Percentiles rank a stretch among this genome's conserved stretches.
phyloP scores from a whole-genome alignment of 345 rosid species.

The Populus ilicifolia region DNA sequence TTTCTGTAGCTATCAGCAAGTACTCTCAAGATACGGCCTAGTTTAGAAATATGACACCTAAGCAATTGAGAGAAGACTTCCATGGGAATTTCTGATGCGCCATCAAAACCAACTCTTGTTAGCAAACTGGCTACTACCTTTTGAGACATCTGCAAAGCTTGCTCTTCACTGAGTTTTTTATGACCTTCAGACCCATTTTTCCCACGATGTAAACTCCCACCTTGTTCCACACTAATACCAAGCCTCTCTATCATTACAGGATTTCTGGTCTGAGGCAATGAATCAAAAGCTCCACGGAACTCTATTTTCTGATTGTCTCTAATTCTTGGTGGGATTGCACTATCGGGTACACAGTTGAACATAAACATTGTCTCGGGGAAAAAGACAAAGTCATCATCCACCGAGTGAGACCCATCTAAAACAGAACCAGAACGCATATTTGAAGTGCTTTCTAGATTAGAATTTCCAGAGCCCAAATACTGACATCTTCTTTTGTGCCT shows the following conservation, averaged over 20 bases:
- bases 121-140: slow-evolving; percentile 68
- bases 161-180: slow-evolving; percentile 57
- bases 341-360: slow-evolving; percentile 77
- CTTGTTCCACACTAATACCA: slow-evolving; percentile 73
- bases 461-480: slow-evolving; percentile 23
- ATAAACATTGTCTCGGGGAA: slow-evolving; percentile 78
- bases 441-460: slow-evolving; percentile 31
- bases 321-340: slow-evolving; percentile 48
- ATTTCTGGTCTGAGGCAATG: slow-evolving; percentile 66
- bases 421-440: slow-evolving; percentile 38
- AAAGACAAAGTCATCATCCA: slow-evolving; percentile 53
- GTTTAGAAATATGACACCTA: slow-evolving; percentile 61
- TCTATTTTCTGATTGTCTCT: slow-evolving; percentile 49
- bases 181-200: slow-evolving; percentile 47
- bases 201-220: slow-evolving; percentile 54
- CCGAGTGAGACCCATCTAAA: slow-evolving; percentile 38
- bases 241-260: slow-evolving; percentile 82
- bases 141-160: slow-evolving; percentile 56
- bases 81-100: slow-evolving; percentile 75
- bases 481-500: slow-evolving; percentile 76
- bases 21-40: slow-evolving; percentile 65
- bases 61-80: slow-evolving; percentile 74
- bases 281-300: slow-evolving; percentile 64
- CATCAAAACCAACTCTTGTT: slow-evolving; percentile 57
- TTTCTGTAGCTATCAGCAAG: slow-evolving; percentile 77